Conservation (phyloP, 163 green algal species). For the Trebouxiophyceae sp. region DNA sequence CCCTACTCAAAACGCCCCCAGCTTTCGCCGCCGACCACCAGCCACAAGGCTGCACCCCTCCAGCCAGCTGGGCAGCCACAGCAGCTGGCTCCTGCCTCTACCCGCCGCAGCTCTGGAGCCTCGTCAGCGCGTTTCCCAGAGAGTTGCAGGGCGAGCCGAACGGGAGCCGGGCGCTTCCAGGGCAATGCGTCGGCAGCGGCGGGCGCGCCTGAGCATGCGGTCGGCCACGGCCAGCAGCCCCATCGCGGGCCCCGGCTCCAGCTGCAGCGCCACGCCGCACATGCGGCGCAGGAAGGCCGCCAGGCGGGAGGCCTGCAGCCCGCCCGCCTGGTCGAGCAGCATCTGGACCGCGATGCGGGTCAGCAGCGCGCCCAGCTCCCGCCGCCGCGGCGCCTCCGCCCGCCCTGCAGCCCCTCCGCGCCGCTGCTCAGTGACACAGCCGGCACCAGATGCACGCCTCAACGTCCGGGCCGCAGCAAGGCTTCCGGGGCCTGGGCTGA, state of each 20-base stretch:
- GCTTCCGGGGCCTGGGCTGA: too few species aligned
- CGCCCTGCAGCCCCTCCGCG: too few species aligned
- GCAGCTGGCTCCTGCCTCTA: not conserved
- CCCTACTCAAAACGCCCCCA: not conserved
- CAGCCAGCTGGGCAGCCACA: not conserved
- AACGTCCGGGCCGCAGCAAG: too few species aligned
- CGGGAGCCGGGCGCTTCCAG: too few species aligned
- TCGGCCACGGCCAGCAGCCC: conserved; percentile 35
- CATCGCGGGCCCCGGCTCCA: conserved; percentile 34
- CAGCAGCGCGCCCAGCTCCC: conserved; percentile 11
- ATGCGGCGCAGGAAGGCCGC: conserved; percentile 72
- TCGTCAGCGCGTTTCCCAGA: too few species aligned
- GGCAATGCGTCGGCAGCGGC: too few species aligned
- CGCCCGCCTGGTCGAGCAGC: conserved; percentile 19
- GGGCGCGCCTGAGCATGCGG: conserved; percentile 34
- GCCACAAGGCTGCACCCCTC: not conserved
- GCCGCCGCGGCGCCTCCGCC: too few species aligned
- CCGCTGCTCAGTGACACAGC: too few species aligned
- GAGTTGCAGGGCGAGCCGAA: too few species aligned
- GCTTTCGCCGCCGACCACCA: not conserved
- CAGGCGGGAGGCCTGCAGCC: conserved; percentile 34
- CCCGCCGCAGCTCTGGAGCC: too few species aligned
- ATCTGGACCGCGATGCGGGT: conserved; percentile 16
- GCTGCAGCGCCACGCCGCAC: conserved; percentile 30
- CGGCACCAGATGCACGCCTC: too few species aligned